Evolutionary conservation across 352 stramenopile species (phyloP).

Genomic region (Pythium dissimile): DNA sequence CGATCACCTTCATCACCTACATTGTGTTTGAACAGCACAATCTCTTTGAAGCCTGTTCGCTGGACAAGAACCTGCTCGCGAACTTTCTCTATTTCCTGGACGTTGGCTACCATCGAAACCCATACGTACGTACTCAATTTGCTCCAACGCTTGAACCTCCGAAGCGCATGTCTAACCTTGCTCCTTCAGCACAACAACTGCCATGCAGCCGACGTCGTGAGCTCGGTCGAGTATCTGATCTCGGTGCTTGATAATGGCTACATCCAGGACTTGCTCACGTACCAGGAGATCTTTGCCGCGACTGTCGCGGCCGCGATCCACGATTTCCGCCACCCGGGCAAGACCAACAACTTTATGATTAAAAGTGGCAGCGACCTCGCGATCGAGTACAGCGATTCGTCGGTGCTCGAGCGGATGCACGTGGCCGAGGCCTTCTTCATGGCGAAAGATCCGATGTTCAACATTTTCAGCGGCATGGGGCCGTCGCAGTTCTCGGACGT

Average conservation of each 20-base stretch:
- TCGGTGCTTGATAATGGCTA: conserved; percentile 77
- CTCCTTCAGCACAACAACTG: conserved; percentile 70
- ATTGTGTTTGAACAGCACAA: conserved; percentile 85
- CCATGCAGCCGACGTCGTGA: conserved; percentile 76
- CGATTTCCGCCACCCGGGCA: conserved; percentile 79
- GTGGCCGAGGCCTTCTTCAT: conserved; percentile 81
- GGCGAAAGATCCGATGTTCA: conserved; percentile 55
- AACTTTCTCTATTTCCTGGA: conserved; percentile 83
- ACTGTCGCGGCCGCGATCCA: conserved; percentile 82
- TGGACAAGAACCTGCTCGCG: conserved; percentile 73
- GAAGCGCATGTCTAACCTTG: conserved; percentile 15
- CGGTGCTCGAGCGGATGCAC: conserved; percentile 84
- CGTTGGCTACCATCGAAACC: conserved; percentile 76
- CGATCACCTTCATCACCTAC: conserved; percentile 81
- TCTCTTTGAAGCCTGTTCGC: conserved; percentile 61
- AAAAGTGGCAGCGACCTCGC: conserved; percentile 69
- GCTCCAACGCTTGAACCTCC: no score
- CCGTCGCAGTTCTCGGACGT: conserved; percentile 57
- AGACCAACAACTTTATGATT: conserved; percentile 87
- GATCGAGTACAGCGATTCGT: conserved; percentile 81
- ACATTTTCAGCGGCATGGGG: conserved; percentile 72
- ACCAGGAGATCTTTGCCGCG: conserved; percentile 76
- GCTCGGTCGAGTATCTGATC: conserved; percentile 79
- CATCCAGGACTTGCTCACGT: conserved; percentile 76
- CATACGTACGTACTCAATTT: no score